These are phyloP conservation scores for Fusarium nematophilum DNA, from an alignment of 2,329 filamentous ascomycete genomes.

Conservation along the genomic window DNA sequence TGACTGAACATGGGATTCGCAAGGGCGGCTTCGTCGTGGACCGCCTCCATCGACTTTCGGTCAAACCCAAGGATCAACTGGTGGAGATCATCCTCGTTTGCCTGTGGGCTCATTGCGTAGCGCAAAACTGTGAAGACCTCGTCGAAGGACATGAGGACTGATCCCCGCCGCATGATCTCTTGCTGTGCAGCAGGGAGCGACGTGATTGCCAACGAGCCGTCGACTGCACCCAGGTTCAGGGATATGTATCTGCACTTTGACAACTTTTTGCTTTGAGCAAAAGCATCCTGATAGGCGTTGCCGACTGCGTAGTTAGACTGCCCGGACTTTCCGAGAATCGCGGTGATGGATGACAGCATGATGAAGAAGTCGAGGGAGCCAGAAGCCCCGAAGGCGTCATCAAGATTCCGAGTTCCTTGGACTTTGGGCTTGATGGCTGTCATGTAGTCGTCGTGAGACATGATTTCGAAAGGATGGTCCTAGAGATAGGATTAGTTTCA, in stretches of 20 bases:
- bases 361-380: slow-evolving; percentile 29
- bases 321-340: slow-evolving; percentile 22
- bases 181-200: slow-evolving; percentile 17
- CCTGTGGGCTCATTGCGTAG: slow-evolving; percentile 20
- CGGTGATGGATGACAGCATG: slow-evolving; percentile 25
- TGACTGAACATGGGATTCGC: slow-evolving; percentile 25
- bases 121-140: slow-evolving; percentile 19
- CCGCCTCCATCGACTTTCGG: slow-evolving; percentile 20
- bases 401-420: slow-evolving; percentile 22
- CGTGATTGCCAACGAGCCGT: slow-evolving; percentile 19
- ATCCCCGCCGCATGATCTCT: slow-evolving; percentile 17
- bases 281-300: slow-evolving; percentile 26
- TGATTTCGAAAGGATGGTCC: slow-evolving; percentile 21
- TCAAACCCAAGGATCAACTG: slow-evolving; percentile 26
- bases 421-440: slow-evolving; percentile 24
- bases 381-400: slow-evolving; percentile 13
- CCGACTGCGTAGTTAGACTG: slow-evolving; percentile 22
- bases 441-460: slow-evolving; percentile 21
- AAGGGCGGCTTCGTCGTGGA: slow-evolving; percentile 18
- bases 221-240: slow-evolving; percentile 20
- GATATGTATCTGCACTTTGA: slow-evolving; percentile 20
- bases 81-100: neutral
- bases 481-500: neutral
- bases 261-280: slow-evolving; percentile 10
- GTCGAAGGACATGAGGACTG: slow-evolving; percentile 22